Conservation (phyloP, 2,329 filamentous ascomycete genomes). For the Aureobasidium sp. region DNA sequence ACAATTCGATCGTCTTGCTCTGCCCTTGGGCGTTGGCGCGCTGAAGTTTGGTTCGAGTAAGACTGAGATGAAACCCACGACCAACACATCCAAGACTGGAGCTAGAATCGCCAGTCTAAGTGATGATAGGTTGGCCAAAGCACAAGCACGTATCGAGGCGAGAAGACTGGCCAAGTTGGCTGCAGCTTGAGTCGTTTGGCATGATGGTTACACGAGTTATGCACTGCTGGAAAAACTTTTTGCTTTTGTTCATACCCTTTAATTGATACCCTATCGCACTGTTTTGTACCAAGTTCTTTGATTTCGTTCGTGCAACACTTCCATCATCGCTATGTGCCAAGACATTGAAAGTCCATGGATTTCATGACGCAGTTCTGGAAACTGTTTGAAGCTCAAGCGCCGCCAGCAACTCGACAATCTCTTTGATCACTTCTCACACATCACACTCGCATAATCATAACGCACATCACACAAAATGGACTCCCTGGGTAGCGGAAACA, state of each 20-base stretch:
- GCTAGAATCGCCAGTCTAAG: conserved; percentile 2
- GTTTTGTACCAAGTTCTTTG: not conserved
- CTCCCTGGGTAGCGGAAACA: conserved; percentile 35
- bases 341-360: not conserved
- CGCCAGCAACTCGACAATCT: not conserved
- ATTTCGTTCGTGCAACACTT: not conserved
- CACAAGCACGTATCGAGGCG: conserved; percentile 9
- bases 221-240: not conserved
- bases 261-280: conserved; percentile 6
- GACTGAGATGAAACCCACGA: not conserved
- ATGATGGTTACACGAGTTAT: not conserved
- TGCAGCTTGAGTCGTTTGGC: not conserved
- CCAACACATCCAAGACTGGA: not conserved
- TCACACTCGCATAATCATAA: not conserved
- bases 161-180: not conserved
- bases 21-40: conserved; percentile 9
- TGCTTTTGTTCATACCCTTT: not conserved
- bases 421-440: not conserved
- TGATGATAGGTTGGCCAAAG: conserved; percentile 1
- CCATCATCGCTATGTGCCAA: not conserved
- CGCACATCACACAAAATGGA: conserved; percentile 21
- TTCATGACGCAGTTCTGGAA: conserved; percentile 1
- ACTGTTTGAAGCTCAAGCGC: not conserved
- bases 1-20: conserved; percentile 14
- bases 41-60: conserved; percentile 4